Base-by-base conservation (phyloP, 306 rosid species). In the Begonia peltatifolia region DNA sequence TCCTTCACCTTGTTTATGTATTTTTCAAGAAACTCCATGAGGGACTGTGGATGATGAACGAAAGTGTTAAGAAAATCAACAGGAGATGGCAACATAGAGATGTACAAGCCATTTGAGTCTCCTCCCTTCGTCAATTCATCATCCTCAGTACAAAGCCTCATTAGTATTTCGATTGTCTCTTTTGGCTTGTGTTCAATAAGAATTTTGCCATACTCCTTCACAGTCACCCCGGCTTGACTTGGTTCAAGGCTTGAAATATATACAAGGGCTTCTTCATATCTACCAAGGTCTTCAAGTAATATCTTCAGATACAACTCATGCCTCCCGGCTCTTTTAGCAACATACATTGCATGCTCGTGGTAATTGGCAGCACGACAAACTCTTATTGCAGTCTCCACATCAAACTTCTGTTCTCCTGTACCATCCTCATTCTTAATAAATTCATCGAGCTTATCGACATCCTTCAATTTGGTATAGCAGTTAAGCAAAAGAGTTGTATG, bases 261-360 rank as follows among this genome's bases (percentile, higher is more conserved):
- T 53, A 47, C 79, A 79, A 90, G 72, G 41, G 99, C 95, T 68
- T 90, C 99, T 35, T 90, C 99, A 75, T 83, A 90, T 42, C 84
- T 74, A 57, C 94, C 95, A 76, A 90, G 99, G 63, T 90, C 99
- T 79, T 90, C 99, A 79, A 90, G 99, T 68, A 90, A 76, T 63
- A 90, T 90, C 77, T 90, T 90, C 71, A 90, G 76, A 74, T 90
- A 86, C 94, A 84, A 81, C 66, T 90, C 95, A 53, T 90, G 99
- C 75, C 82, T 80, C 68, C 94, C 84, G 13, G 90, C 88, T 72
- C 79, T 90, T 82, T 79, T 90, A 68, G 99, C 95, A 47, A 90
- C 99, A 83, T 83, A 86, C 99, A 90, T 90, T 22, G 99, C 99
- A 76, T 86, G 99, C 71, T 90, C 99, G 43, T 90, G 86, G 83